Conservation (phyloP, 768 basidiomycete species). For the Amanita polypyramis region DNA sequence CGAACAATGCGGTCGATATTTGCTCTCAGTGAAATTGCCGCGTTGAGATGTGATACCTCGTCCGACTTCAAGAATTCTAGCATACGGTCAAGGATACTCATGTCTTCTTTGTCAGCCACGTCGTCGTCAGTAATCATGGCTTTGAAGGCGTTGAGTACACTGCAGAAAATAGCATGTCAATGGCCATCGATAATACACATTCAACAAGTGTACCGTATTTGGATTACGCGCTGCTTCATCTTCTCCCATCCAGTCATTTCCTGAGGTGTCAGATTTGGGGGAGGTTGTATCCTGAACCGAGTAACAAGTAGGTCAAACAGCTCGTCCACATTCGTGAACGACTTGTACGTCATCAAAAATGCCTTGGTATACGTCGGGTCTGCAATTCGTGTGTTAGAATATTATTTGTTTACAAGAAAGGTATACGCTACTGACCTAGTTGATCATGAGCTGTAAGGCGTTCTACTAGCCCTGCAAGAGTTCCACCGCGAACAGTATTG, state of each 20-base stretch:
- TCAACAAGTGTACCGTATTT: constrained; percentile 55
- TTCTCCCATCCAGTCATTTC: constrained; percentile 75
- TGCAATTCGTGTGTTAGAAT: constrained; percentile 16
- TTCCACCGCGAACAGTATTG: constrained; percentile 77
- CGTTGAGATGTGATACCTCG: constrained; percentile 50
- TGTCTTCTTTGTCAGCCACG: constrained; percentile 79
- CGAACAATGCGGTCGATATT: constrained; percentile 76
- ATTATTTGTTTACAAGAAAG: constrained; percentile 2
- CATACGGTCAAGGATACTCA: constrained; percentile 72
- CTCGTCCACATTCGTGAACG: constrained; percentile 78
- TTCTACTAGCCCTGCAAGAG: constrained; percentile 77
- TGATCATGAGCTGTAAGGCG: constrained; percentile 86
- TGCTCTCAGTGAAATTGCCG: constrained; percentile 64
- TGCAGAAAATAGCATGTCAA: constrained; percentile 15
- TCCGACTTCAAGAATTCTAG: constrained; percentile 66
- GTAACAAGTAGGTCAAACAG: constrained; percentile 73
- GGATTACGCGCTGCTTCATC: constrained; percentile 80
- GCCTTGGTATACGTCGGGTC: constrained; percentile 77
- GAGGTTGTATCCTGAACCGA: constrained; percentile 73
- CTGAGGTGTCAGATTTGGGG: constrained; percentile 44
- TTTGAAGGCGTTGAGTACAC: constrained; percentile 86
- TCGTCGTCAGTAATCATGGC: constrained; percentile 80
- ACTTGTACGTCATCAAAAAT: constrained; percentile 94
- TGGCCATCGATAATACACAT: background rate
- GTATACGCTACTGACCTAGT: constrained; percentile 44